Base-by-base conservation (phyloP, 2,329 filamentous ascomycete species). In the Aspergillus alliaceus region DNA sequence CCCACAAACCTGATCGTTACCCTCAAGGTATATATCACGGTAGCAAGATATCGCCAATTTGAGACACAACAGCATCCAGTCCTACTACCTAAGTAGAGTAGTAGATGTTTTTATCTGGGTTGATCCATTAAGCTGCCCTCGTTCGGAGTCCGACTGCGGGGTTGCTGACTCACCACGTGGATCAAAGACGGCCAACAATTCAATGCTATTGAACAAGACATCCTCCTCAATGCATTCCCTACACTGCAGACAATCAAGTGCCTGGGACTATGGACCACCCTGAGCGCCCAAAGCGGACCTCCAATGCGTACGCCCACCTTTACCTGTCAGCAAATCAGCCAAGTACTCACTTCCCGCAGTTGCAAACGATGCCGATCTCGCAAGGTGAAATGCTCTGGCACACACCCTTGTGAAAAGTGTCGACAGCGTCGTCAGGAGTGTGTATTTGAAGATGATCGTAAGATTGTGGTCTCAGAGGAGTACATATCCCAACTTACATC, bases 401-500 rank as follows among this genome's bases (percentile, higher is more conserved):
- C 62, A 6, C 66, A 71, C 49, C 74, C 73, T 3, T 76, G 74
- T 57, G 69, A 72, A 47, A 69, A 71, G 22, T 77, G 75, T 59
- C 69, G 61, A 29, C 71, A 72, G 54, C 68, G 74, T 42, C 69
- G 66, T n/a, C 67, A 72, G 11, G 59, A 66, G 4, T 77, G 75
- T 56, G 66, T 66, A 22, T 76, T 76, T 46, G 72, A 77, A 46
- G 69, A 72, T 35, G 75, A 78, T 35, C 73, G 77, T 32, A 79
- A 79, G 56, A 70, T 80, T 24, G 64, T 79, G 7, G 76, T 80
- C 2, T 78, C 77, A 9, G 69, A 73, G 66, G 75, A 73, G 77
- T 77, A 64, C 42, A 22, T 32, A n/a, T 6, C 27, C n/a, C n/a
- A n/a, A n/a, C n/a, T n/a, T n/a, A n/a, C n/a, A n/a, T n/a, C n/a